A percentile compares a stretch with the other conserved stretches of the same genome.
These are phyloP conservation scores for Penicillium silybi DNA, from an alignment of 495 filamentous ascomycete genomes.

Conservation along the genomic window DNA sequence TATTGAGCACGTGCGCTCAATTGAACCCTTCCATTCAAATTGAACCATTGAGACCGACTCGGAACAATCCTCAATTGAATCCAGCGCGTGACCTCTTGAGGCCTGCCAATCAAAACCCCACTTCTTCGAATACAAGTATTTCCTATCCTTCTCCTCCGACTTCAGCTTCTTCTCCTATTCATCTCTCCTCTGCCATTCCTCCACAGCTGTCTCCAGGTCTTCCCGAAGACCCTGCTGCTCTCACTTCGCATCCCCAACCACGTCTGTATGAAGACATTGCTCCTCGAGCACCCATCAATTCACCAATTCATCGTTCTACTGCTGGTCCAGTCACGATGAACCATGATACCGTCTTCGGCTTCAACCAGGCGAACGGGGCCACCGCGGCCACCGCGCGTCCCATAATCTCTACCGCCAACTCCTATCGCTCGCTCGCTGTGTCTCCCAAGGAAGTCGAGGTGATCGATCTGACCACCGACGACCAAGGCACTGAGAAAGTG, in stretches of 20 bases:
- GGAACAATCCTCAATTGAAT: not conserved
- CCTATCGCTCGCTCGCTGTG: not conserved
- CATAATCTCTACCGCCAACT: not conserved
- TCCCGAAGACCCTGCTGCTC: not conserved
- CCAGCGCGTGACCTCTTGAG: not conserved
- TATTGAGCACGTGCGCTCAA: not conserved
- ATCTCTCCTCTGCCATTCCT: not conserved
- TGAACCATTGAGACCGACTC: not conserved
- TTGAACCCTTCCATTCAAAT: not conserved
- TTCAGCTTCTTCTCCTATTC: not conserved
- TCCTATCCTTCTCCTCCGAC: not conserved
- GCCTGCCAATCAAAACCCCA: not conserved
- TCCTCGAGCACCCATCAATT: no score
- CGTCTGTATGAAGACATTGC: no score
- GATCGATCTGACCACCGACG: conserved; percentile 9
- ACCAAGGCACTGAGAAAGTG: not conserved
- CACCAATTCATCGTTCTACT: no score
- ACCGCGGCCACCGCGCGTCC: not conserved
- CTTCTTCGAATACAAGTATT: not conserved
- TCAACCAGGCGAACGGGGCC: not conserved
- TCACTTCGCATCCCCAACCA: not conserved
- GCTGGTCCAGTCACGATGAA: not conserved
- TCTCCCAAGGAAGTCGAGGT: conserved; percentile 1
- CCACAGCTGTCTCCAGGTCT: not conserved
- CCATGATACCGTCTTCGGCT: not conserved